Conservation (phyloP, 192 early-diverging fungal genomes). For the Bifiguratus adelaidae region DNA sequence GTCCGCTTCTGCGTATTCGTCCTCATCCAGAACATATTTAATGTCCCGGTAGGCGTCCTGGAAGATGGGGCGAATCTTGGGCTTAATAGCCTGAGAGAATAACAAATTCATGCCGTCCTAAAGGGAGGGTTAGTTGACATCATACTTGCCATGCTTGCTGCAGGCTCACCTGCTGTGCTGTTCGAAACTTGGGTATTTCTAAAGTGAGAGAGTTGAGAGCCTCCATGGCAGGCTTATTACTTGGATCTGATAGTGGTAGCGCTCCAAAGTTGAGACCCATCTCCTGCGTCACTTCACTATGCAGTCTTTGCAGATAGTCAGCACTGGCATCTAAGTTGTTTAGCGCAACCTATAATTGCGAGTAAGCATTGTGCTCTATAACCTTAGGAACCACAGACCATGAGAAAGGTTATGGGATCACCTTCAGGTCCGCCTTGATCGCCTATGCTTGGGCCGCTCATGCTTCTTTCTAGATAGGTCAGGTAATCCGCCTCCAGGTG, state of each 20-base stretch:
- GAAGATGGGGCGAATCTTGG: constrained; percentile 65
- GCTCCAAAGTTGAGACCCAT: constrained; percentile 21
- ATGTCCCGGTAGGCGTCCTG: constrained; percentile 76
- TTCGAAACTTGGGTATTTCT: constrained; percentile 51
- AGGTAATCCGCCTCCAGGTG: constrained; percentile 58
- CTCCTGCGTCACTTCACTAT: constrained; percentile 48
- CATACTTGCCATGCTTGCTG: constrained; percentile 51
- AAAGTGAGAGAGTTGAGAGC: constrained; percentile 45
- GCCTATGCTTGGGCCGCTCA: too few species aligned
- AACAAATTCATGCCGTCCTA: constrained; percentile 66
- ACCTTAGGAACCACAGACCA: too few species aligned
- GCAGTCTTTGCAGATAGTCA: constrained; percentile 69
- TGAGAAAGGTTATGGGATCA: too few species aligned
- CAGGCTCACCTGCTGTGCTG: too few species aligned
- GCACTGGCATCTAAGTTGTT: constrained; percentile 85
- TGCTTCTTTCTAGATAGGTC: too few species aligned
- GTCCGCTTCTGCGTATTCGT: constrained; percentile 81
- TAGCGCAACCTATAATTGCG: constrained; percentile 48
- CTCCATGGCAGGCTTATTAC: constrained; percentile 39
- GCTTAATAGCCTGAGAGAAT: constrained; percentile 67
- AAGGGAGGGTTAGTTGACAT: not conserved
- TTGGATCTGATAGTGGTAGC: constrained; percentile 35
- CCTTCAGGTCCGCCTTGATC: too few species aligned
- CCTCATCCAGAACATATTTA: constrained; percentile 84
- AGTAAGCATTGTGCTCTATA: too few species aligned